A percentile compares a stretch with the other conserved stretches of the same genome.
phyloP scores from a whole-genome alignment of 169 alveolate species.

The Miamiensis avidus region DNA sequence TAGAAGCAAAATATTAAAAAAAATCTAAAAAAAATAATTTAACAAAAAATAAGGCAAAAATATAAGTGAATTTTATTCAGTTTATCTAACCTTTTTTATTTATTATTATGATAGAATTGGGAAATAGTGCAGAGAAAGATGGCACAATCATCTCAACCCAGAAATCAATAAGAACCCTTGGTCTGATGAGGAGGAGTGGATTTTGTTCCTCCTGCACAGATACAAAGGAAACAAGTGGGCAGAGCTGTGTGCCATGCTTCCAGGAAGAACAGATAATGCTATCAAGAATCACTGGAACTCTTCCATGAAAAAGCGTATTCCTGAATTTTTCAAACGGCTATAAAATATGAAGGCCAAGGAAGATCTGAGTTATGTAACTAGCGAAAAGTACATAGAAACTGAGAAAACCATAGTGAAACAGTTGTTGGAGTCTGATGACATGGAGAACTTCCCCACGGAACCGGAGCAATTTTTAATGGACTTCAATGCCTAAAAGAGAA shows the following conservation, averaged over 20 bases:
- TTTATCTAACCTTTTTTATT: too few species aligned
- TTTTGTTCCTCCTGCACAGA: constrained; percentile 71
- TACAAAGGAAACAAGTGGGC: constrained; percentile 88
- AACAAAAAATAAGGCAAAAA: too few species aligned
- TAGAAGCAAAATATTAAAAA: too few species aligned
- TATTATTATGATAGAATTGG: constrained; percentile 75
- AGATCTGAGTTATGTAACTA: neutral
- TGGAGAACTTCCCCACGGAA: neutral
- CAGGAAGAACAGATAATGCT: constrained; percentile 90
- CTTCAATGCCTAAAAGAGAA: neutral
- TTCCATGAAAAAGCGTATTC: constrained; percentile 63
- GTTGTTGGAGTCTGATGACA: neutral
- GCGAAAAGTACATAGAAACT: neutral
- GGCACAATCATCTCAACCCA: constrained; percentile 86
- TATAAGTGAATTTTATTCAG: neutral
- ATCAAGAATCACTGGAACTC: constrained; percentile 87
- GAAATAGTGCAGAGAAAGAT: constrained; percentile 85
- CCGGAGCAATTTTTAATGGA: neutral
- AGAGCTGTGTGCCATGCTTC: constrained; percentile 77
- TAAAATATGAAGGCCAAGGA: constrained; percentile 6
- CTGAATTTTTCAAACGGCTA: constrained; percentile 25
- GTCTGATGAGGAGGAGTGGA: constrained; percentile 87
- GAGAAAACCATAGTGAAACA: constrained; percentile 13
- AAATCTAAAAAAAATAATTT: too few species aligned
- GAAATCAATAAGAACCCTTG: constrained; percentile 79